Base-by-base conservation (phyloP, 352 stramenopile genomes). In the Phytophthora syringae region DNA sequence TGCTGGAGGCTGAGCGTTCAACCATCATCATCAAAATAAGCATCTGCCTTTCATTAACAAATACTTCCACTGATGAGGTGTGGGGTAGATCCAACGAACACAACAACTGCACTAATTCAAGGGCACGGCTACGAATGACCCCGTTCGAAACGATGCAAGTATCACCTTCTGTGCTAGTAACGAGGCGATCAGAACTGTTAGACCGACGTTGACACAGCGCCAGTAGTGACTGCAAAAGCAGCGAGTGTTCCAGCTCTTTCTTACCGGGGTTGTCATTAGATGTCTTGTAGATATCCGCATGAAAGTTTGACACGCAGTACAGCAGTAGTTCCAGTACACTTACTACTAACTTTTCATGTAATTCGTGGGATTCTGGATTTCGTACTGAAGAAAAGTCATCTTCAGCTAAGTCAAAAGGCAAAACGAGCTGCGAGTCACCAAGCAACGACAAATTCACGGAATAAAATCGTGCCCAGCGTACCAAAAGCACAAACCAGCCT, bases 381-480 rank as follows among this genome's bases (percentile, higher is more conserved):
- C 16, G 49, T n/a, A 51, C 7, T n/a, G 21, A 13, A 51, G 21
- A 15, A n/a, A 34, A 21, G 16, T 47, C 40, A 20, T 52, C 43
- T 43, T 62, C 60, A 51, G 27, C 20, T 2, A 3, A n/a, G 24
- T 53, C 25, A 30, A 66, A 36, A 21, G 44, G 44, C 18, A 51
- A 30, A 21, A 51, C 44, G 16, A 51, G 13, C 24, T 51, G 22
- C 44, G 24, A 20, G 11, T 25, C 9, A 37, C 52, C 27, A 21
- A 67, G 52, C 34, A 77, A 24, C 24, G 24, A 32, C 16, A 75
- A 58, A 28, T 77, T 72, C 12, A 57, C 49, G 2, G 69, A 69
- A 34, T 76, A 80, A 50, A 70, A 80, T 6, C 56, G 68, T 13
- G 76, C 12, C 72, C 72, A 80, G 9, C 49, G 39, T 2, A 55